phyloP scores from a whole-genome alignment of 2,329 filamentous ascomycete species.

The Fusarium sp. region DNA sequence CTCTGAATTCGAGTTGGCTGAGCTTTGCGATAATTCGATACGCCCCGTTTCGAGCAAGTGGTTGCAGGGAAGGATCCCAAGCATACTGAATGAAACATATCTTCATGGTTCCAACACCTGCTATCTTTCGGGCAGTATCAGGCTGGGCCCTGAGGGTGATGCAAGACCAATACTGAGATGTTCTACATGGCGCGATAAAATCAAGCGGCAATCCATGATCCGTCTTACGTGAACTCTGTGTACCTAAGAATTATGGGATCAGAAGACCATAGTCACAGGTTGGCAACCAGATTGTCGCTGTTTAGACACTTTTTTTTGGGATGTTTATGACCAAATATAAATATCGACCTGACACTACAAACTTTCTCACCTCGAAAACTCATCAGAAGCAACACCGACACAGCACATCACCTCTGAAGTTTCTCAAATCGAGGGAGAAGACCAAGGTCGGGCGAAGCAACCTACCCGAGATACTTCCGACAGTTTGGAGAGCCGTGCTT shows the following conservation, averaged over 20 bases:
- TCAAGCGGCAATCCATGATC: background rate
- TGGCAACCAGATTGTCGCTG: fast-evolving
- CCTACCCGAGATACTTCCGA: background rate
- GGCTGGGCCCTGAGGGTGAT: fast-evolving
- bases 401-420: too few species aligned
- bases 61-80: fast-evolving
- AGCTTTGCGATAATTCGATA: background rate
- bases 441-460: background rate
- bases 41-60: too few species aligned
- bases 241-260: background rate
- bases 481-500: too few species aligned
- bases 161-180: fast-evolving
- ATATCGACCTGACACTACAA: background rate
- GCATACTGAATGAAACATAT: background rate
- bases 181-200: background rate
- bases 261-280: fast-evolving
- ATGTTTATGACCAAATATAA: fast-evolving
- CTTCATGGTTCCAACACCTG: background rate
- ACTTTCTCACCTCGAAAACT: too few species aligned
- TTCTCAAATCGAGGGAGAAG: background rate
- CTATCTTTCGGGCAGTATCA: background rate
- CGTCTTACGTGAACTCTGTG: background rate
- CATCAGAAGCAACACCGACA: background rate
- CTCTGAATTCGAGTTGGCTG: too few species aligned
- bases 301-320: too few species aligned